Conservation (phyloP, 2,329 filamentous ascomycete genomes). For the Cercospora nicotianae region DNA sequence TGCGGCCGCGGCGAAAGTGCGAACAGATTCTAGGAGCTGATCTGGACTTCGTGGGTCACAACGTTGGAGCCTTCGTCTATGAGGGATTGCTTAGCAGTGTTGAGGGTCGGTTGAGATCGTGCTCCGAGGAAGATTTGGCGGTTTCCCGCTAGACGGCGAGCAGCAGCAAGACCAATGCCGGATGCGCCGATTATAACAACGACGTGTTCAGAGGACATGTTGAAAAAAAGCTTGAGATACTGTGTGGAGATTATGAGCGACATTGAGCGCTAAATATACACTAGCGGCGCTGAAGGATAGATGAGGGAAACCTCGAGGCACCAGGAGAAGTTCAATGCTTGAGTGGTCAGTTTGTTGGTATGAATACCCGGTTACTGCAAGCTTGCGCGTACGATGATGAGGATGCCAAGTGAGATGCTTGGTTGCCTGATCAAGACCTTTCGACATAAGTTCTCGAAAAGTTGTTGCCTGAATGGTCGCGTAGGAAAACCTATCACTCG, state of each 20-base stretch:
- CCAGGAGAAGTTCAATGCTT: neutral
- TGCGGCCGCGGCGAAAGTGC: constrained; percentile 6
- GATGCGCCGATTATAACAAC: constrained; percentile 13
- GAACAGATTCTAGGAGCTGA: constrained; percentile 2
- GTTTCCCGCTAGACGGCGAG: constrained; percentile 9
- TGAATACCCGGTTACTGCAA: neutral
- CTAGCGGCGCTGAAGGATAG: neutral
- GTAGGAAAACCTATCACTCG: too few relatives aligned
- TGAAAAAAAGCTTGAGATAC: too few relatives aligned
- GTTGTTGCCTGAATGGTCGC: too few relatives aligned
- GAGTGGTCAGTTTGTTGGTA: neutral
- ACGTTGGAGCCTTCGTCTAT: constrained; percentile 6
- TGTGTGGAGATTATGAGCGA: too few relatives aligned
- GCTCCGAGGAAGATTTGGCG: constrained; percentile 11
- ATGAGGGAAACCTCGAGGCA: neutral
- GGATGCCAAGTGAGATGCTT: neutral
- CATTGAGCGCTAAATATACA: too few relatives aligned
- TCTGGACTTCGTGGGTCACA: neutral
- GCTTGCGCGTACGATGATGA: neutral
- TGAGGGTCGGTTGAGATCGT: neutral
- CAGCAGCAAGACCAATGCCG: constrained; percentile 7
- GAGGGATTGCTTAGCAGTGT: neutral
- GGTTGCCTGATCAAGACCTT: too few relatives aligned
- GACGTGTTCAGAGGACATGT: neutral
- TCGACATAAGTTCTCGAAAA: too few relatives aligned